Evolutionary conservation across 495 filamentous ascomycete species (phyloP).

Genomic region (Aspergillus coremiiformis): DNA sequence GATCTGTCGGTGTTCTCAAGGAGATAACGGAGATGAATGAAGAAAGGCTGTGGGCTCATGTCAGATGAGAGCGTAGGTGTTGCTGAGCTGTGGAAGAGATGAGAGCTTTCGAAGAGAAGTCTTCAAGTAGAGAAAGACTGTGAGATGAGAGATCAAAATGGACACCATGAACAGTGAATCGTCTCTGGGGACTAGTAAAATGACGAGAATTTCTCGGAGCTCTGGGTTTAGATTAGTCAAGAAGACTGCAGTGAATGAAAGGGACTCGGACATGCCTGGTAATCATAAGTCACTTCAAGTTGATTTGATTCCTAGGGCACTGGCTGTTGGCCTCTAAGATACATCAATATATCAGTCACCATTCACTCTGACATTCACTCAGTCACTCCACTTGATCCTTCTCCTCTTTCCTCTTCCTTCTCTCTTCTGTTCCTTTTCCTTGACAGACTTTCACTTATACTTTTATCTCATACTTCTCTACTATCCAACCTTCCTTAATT

Average conservation of each 20-base stretch:
- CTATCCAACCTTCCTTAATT: background rate
- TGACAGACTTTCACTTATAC: background rate
- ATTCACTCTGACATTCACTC: background rate
- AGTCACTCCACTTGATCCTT: background rate
- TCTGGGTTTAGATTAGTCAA: background rate
- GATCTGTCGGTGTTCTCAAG: too few species aligned
- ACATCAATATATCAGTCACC: too few species aligned
- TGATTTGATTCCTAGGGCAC: too few species aligned
- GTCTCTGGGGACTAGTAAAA: too few species aligned
- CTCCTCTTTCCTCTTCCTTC: background rate
- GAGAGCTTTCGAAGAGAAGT: background rate
- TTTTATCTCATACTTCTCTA: background rate
- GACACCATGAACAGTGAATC: too few species aligned
- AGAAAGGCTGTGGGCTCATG: background rate
- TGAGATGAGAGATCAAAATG: too few species aligned
- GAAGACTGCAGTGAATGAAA: background rate
- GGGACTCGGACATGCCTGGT: background rate
- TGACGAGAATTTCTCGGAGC: too few species aligned
- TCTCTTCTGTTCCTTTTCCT: background rate
- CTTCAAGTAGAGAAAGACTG: background rate
- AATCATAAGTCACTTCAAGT: background rate
- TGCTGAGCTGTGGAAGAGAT: background rate
- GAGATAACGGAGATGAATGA: background rate
- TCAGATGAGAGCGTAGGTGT: background rate
- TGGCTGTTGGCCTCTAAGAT: too few species aligned